Percentiles rank a stretch among this genome's conserved stretches.
These are phyloP conservation scores for Chrysosporium keratinophilum DNA, from an alignment of 2,329 filamentous ascomycete genomes.

Conservation along the genomic window DNA sequence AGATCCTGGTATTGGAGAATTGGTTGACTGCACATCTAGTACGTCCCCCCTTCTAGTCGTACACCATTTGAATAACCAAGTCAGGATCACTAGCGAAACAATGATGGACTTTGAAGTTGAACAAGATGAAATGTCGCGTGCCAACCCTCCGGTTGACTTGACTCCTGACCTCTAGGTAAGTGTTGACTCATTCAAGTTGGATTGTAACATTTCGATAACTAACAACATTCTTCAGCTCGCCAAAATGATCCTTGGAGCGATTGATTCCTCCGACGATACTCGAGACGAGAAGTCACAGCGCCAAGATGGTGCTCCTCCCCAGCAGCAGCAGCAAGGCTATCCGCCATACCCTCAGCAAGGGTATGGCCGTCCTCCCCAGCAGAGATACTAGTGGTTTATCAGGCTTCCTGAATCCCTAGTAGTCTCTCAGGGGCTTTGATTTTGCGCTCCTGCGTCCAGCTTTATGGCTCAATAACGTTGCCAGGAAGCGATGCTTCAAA, in stretches of 20 bases:
- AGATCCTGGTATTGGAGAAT: slow-evolving; percentile 49
- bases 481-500: too few relatives aligned
- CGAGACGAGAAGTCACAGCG: slow-evolving; percentile 49
- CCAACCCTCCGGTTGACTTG: slow-evolving; percentile 51
- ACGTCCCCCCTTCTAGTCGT: slow-evolving; percentile 27
- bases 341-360: too few relatives aligned
- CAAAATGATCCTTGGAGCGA: slow-evolving; percentile 57
- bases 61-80: background rate
- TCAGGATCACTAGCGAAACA: slow-evolving; percentile 16
- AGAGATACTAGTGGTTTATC: slow-evolving; percentile 20
- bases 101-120: slow-evolving; percentile 54
- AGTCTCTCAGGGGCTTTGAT: too few relatives aligned
- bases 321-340: background rate
- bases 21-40: slow-evolving; percentile 62
- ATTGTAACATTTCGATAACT: background rate
- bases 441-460: slow-evolving; percentile 6
- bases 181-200: too few relatives aligned
- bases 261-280: slow-evolving; percentile 55
- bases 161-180: slow-evolving; percentile 54
- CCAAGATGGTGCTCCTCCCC: slow-evolving; percentile 27
- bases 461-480: too few relatives aligned
- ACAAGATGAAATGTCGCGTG: slow-evolving; percentile 54
- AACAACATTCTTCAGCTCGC: slow-evolving; percentile 37
- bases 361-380: slow-evolving; percentile 23
- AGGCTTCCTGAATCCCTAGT: too few relatives aligned